Conservation (phyloP, 116 monocot species). For the Dioscorea cayenensis region DNA sequence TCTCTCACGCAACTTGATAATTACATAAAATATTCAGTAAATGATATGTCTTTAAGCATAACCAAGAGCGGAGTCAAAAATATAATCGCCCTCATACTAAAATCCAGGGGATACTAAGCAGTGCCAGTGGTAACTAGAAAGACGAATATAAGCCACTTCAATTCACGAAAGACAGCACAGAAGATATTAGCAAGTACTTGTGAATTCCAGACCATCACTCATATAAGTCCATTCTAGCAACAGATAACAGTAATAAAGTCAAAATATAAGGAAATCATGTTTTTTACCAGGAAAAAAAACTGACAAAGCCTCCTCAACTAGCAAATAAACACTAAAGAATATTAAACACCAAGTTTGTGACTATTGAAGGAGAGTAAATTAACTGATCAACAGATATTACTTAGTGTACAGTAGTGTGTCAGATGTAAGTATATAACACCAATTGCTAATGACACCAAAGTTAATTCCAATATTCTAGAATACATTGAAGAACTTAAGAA, state of each 20-base stretch:
- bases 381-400: not conserved
- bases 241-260: too few relatives aligned
- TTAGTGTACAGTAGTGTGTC: not conserved
- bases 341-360: too few relatives aligned
- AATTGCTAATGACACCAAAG: not conserved
- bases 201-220: too few relatives aligned
- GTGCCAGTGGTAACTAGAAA: too few relatives aligned
- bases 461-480: not conserved
- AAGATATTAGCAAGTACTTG: too few relatives aligned
- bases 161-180: not conserved
- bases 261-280: too few relatives aligned
- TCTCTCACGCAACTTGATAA: not conserved
- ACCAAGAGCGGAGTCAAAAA: not conserved
- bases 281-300: too few relatives aligned
- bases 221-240: too few relatives aligned
- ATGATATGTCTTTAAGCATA: not conserved
- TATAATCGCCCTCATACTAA: too few relatives aligned
- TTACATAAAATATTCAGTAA: not conserved
- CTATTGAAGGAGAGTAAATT: not conserved
- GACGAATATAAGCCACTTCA: not conserved
- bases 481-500: not conserved
- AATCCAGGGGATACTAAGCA: too few relatives aligned
- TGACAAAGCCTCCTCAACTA: too few relatives aligned
- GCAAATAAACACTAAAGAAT: too few relatives aligned
- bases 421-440: not conserved